Evolutionary conservation across 1,139 yeast species (phyloP).

Genomic region (Magnusiomyces suaveolens): DNA sequence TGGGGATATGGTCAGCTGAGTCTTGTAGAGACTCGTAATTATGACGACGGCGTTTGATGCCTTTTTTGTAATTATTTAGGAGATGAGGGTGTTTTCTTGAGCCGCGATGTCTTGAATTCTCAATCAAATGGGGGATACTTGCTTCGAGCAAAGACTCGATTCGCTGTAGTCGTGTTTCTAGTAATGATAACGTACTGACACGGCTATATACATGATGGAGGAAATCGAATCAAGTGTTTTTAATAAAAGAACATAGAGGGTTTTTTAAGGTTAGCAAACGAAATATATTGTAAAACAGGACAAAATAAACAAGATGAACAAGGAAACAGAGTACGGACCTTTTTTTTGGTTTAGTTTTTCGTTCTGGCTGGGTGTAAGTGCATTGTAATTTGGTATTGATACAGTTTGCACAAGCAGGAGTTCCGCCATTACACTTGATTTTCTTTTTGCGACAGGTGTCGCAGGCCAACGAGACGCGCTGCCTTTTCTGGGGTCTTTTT

Average conservation of each 20-base stretch:
- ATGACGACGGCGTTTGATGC: neutral
- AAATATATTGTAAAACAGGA: too few relatives aligned
- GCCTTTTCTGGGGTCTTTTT: conserved; percentile 7
- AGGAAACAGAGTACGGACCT: too few relatives aligned
- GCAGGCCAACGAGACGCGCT: conserved; percentile 39
- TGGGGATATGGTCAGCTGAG: too few relatives aligned
- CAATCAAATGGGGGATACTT: conserved; percentile 2
- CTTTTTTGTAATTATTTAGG: too few relatives aligned
- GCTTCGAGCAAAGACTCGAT: conserved; percentile 28
- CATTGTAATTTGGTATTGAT: conserved; percentile 34
- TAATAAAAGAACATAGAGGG: too few relatives aligned
- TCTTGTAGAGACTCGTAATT: too few relatives aligned
- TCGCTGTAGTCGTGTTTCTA: conserved; percentile 20
- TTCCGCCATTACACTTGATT: conserved; percentile 62
- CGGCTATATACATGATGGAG: too few relatives aligned
- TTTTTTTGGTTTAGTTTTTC: conserved; percentile 26
- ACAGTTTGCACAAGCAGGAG: conserved; percentile 59
- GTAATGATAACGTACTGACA: conserved; percentile 8
- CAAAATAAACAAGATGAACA: too few relatives aligned
- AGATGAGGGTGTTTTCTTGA: too few relatives aligned
- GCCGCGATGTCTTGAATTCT: neutral
- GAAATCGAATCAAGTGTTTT: too few relatives aligned
- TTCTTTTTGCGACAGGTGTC: conserved; percentile 59
- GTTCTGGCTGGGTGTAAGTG: conserved; percentile 26
- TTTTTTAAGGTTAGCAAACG: too few relatives aligned